Evolutionary conservation across 2,329 filamentous ascomycete genomes (phyloP), one percentile per base, ranked within the genome.

Genomic region (Chaetomium globosum): DNA sequence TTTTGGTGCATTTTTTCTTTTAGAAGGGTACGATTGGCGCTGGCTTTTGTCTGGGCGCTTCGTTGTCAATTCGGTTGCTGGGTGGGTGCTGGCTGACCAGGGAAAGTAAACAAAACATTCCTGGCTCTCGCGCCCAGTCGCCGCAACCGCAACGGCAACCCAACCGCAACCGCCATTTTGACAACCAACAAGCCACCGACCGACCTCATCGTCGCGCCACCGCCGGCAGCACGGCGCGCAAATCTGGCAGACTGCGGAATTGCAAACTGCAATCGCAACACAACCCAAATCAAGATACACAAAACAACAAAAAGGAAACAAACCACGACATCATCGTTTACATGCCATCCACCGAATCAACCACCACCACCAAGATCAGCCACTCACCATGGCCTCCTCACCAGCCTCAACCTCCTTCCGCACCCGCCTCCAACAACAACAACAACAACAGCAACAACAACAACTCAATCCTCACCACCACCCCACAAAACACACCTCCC

Each of bases 391-490:
- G 46, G 51, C 51, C 10, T 28, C 49, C 49, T 52, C 49, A 26
- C 49, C 51, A 53, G 26, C 60, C 23, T 39, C 60, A 33, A 58
- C 64, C n/a, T 65, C 63, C 43, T 65, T 65, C 55, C 60, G 61
- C 43, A 57, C 53, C n/a, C 60, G 61, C 33, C 61, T 64, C 39
- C 61, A 59, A 28, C 52, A n/a, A 16, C 28, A 60, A 51, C 58
- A 60, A 19, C 10, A 36, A 23, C 7, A 48, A 1, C 39, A 43
- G 19, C 39, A 43, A 7, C 2, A 39, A 10, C 33, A 36, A 36
- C 10, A 1, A 36, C 36, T n/a, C n/a, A n/a, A n/a, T n/a, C n/a
- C n/a, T n/a, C 12, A 39, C 13, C 13, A 43, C 13, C 36, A 39
- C 39, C 39, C 5, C 39, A n/a, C 39, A 43, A 43, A 43, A 43